Evolutionary conservation across 805 yeast species (phyloP).

Genomic region (Gaillardinia entomophila): DNA sequence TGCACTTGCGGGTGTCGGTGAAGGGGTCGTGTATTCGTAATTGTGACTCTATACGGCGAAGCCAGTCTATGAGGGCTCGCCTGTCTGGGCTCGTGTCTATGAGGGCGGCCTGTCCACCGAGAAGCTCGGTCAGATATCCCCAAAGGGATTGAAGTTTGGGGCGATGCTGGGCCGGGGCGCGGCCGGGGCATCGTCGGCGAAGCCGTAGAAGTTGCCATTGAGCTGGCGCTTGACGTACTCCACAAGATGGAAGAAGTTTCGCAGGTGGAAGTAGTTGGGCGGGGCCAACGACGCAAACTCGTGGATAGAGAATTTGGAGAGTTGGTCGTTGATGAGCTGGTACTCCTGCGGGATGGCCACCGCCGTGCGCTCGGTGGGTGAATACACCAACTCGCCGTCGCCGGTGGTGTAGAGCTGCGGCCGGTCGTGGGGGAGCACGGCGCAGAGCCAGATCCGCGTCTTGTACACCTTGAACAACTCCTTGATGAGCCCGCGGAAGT

Average conservation of each 20-base stretch:
- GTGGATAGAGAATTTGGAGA: conserved; percentile 37
- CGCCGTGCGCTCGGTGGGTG: conserved; percentile 3
- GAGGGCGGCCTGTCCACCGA: too few relatives aligned
- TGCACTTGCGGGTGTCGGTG: too few relatives aligned
- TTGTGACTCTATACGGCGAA: too few relatives aligned
- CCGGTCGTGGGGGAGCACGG: conserved; percentile 36
- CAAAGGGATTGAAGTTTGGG: neutral
- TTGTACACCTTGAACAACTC: conserved; percentile 41
- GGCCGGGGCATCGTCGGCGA: conserved; percentile 11
- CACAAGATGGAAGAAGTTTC: conserved; percentile 42
- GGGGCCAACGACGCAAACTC: conserved; percentile 35
- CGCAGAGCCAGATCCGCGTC: conserved; percentile 44
- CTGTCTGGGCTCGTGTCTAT: too few relatives aligned
- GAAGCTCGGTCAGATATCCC: neutral
- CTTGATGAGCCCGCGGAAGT: conserved; percentile 38
- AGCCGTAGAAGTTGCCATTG: conserved; percentile 38
- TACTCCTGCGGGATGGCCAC: conserved; percentile 29
- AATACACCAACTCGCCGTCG: conserved; percentile 1
- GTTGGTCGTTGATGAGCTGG: conserved; percentile 32
- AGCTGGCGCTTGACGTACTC: conserved; percentile 39
- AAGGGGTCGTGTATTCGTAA: too few relatives aligned
- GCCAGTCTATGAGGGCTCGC: too few relatives aligned
- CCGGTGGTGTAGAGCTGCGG: conserved; percentile 23
- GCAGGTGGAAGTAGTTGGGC: conserved; percentile 49
- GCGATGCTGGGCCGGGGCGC: neutral